A percentile compares a stretch with the other conserved stretches of the same genome.
Conservation (phyloP, 306 rosid genomes). For the Trifolium fragiferum region DNA sequence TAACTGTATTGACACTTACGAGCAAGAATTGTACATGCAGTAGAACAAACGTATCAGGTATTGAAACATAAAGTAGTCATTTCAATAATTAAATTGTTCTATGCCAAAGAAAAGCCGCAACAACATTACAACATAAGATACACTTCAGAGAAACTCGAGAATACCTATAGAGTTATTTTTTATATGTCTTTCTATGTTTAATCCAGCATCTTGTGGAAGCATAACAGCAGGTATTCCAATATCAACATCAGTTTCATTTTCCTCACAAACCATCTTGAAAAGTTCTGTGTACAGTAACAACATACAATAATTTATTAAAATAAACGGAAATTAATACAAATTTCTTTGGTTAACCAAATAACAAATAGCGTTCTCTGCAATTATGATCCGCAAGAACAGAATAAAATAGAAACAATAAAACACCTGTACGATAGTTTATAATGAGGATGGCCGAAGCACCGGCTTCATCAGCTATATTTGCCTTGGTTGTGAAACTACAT, state of each 20-base stretch:
- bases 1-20: constrained; percentile 87
- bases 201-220: constrained; percentile 94
- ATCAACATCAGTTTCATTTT: constrained; percentile 68
- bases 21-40: constrained; percentile 47
- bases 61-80: constrained; percentile 17
- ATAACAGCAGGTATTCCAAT: constrained; percentile 92
- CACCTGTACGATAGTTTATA: constrained; percentile 82
- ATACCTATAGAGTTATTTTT: constrained; percentile 64
- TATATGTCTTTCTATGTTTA: constrained; percentile 63
- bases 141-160: constrained; percentile 28
- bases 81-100: constrained; percentile 20
- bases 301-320: constrained; percentile 31
- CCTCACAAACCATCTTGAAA: constrained; percentile 98
- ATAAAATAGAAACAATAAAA: constrained; percentile 17
- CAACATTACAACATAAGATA: constrained; percentile 24
- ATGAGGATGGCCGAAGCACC: constrained; percentile 93
- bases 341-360: background rate
- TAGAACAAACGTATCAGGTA: constrained; percentile 36
- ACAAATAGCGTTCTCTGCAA: background rate
- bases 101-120: constrained; percentile 21
- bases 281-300: constrained; percentile 63
- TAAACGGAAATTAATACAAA: background rate
- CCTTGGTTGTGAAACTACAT: constrained; percentile 96
- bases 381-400: background rate
- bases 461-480: constrained; percentile 83